Base-by-base conservation (phyloP, 2,329 filamentous ascomycete genomes). In the Colletotrichum lentis region DNA sequence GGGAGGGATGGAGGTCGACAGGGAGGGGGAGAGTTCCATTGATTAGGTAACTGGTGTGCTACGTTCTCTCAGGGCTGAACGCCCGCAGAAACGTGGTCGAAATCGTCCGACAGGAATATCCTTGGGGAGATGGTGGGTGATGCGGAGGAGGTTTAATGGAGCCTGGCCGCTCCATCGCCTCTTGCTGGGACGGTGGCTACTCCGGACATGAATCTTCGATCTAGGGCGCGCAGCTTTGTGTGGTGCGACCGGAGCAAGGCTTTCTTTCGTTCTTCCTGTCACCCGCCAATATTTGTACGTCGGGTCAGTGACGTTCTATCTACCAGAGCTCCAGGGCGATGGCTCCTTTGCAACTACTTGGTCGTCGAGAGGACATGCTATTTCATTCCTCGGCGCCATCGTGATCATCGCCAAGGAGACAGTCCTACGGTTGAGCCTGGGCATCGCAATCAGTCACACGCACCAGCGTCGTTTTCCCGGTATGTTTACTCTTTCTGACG, bases 1-100 rank as follows among this genome's bases (percentile, higher is more conserved):
- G 43, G 37, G 27, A 20, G 39, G 37, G 37, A 43, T 35, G 50
- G 35, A 43, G 24, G 47, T 31, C 12, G 22, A 46, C 46, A 41
- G 44, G 27, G 37, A 20, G 24, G 61, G 37, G 43, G 43, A 10
- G 24, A 46, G 44, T 59, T 27, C 43, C 22, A 37, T 35, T 58
- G 41, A 58, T 69, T 62, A 67, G 57, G 67, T 69, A 69, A 67
- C 22, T 58, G 57, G 64, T 37, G 22, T 22, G 16, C 4, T 52
- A 58, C 27, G n/a, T 3, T 52, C 20, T 37, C 43, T 54, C 57
- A 67, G 57, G 63, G 67, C 63, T 67, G 64, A 69, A 58, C 67
- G 67, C 67, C 67, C 57, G 67, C 67, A 69, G 20, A 41, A 69
- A 69, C 67, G 67, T 69, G 67, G 53, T 43, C 20, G 46, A 44